Evolutionary conservation across 352 stramenopile genomes (phyloP).

Genomic region (Stephanocyclus meneghinianus): DNA sequence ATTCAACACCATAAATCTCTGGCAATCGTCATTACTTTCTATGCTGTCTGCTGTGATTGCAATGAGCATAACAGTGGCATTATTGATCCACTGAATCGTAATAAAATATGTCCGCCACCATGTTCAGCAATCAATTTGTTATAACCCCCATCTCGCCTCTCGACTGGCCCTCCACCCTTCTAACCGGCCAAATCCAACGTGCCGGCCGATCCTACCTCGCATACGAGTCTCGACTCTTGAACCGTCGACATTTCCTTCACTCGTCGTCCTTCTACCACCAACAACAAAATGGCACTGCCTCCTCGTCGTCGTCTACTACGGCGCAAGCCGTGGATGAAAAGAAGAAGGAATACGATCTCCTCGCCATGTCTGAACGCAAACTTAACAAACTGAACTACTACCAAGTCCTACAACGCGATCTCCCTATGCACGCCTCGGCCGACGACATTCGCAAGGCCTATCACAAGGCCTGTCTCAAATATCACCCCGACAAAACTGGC

Average conservation of each 20-base stretch:
- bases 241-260: conserved; percentile 41
- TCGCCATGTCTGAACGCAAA: conserved; percentile 58
- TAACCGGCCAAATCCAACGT: conserved; percentile 48
- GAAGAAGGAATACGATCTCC: conserved; percentile 64
- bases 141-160: conserved; percentile 39
- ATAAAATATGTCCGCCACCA: conserved; percentile 1
- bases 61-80: too few species aligned
- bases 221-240: conserved; percentile 51
- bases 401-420: conserved; percentile 54
- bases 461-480: conserved; percentile 82
- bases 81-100: neutral
- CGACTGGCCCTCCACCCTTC: conserved; percentile 36
- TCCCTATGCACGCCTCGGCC: conserved; percentile 62
- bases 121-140: conserved; percentile 7
- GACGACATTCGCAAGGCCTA: conserved; percentile 82
- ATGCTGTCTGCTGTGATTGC: too few species aligned
- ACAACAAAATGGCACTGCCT: neutral
- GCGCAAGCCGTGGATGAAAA: conserved; percentile 4
- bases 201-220: conserved; percentile 57
- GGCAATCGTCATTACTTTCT: too few species aligned
- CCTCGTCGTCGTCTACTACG: neutral
- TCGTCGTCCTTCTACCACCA: conserved; percentile 35
- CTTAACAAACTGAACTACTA: conserved; percentile 75
- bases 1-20: too few species aligned
- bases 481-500: conserved; percentile 87